These are phyloP conservation scores for Globisporangium uncinulatum DNA, from an alignment of 352 stramenopile species.

Conservation along the genomic window DNA sequence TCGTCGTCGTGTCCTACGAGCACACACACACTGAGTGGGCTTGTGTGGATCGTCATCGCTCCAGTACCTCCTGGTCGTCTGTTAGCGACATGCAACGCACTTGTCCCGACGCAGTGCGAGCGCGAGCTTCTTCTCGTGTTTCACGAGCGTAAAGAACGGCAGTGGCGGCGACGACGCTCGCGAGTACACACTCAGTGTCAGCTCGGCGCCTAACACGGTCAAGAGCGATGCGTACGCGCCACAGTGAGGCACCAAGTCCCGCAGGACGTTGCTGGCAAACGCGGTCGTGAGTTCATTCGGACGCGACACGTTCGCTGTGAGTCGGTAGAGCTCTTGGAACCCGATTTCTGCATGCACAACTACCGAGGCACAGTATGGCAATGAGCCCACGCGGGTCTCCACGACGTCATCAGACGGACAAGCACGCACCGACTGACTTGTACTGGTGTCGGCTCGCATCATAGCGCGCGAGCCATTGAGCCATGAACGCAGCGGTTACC, in stretches of 20 bases:
- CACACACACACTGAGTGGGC: not conserved
- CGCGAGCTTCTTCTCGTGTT: conserved; percentile 53
- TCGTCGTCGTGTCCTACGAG: conserved; percentile 25
- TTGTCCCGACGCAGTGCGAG: conserved; percentile 40
- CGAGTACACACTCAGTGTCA: conserved; percentile 41
- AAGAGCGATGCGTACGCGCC: conserved; percentile 42
- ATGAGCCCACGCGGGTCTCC: not conserved
- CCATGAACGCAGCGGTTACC: conserved; percentile 54
- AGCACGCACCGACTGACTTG: conserved; percentile 50
- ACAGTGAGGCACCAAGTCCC: conserved; percentile 54
- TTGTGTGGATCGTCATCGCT: too few species aligned
- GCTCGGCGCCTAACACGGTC: conserved; percentile 33
- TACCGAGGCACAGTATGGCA: conserved; percentile 9
- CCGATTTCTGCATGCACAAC: conserved; percentile 58
- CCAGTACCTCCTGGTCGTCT: too few species aligned
- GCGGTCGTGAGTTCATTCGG: conserved; percentile 59
- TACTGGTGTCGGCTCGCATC: conserved; percentile 41
- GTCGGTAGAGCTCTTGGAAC: conserved; percentile 52
- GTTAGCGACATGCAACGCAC: conserved; percentile 14
- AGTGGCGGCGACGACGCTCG: conserved; percentile 9
- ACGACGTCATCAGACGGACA: not conserved
- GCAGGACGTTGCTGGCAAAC: conserved; percentile 49
- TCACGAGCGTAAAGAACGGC: conserved; percentile 63
- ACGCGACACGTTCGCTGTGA: conserved; percentile 42
- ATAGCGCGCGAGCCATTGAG: conserved; percentile 54